phyloP scores from a whole-genome alignment of 306 rosid genomes.

The Lotus japonicus region DNA sequence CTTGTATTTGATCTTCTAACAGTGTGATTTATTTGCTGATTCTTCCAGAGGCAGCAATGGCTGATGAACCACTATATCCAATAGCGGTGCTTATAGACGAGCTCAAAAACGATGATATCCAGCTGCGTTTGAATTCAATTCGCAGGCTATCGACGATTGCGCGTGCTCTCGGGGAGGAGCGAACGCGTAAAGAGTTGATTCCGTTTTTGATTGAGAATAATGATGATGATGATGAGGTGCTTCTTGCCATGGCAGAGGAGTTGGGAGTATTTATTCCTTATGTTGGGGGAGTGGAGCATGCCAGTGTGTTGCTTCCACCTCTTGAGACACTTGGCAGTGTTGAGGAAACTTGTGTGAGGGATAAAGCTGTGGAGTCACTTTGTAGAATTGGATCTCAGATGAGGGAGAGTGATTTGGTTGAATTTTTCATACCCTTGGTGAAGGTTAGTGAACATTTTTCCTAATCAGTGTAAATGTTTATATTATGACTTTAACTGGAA shows the following conservation, averaged over 20 bases:
- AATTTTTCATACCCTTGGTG: constrained; percentile 77
- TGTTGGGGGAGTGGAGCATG: constrained; percentile 96
- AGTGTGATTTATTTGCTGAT: constrained; percentile 17
- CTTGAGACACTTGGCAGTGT: constrained; percentile 86
- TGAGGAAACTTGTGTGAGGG: constrained; percentile 96
- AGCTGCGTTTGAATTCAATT: constrained; percentile 84
- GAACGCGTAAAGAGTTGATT: constrained; percentile 84
- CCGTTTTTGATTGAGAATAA: constrained; percentile 87
- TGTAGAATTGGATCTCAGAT: constrained; percentile 95
- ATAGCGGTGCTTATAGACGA: constrained; percentile 93
- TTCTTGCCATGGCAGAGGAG: constrained; percentile 97
- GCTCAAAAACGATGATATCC: constrained; percentile 92
- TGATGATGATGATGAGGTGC: constrained; percentile 96
- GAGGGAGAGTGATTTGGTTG: constrained; percentile 87
- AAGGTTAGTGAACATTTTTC: constrained; percentile 50
- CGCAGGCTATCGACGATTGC: constrained; percentile 96
- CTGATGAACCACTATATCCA: constrained; percentile 90
- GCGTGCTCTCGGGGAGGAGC: constrained; percentile 95
- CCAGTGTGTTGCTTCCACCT: constrained; percentile 77
- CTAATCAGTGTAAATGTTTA: background rate
- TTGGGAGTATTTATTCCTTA: constrained; percentile 90
- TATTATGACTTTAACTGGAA: background rate
- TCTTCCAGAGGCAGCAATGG: constrained; percentile 45
- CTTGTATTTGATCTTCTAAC: too few species aligned
- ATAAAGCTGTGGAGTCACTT: constrained; percentile 86